phyloP scores from a whole-genome alignment of 345 rosid species.

The Sisymbrium irio region DNA sequence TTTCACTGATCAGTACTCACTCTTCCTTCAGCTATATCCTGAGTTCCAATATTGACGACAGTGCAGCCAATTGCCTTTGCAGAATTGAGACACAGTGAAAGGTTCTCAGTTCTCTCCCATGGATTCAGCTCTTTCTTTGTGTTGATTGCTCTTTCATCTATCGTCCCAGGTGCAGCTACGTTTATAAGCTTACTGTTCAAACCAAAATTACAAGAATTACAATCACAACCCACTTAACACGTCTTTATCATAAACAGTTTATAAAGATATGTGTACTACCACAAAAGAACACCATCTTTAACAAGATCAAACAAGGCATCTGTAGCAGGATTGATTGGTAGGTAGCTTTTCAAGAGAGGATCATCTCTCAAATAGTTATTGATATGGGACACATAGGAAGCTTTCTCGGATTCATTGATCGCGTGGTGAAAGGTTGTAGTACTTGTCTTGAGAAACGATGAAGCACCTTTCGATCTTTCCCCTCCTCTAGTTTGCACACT shows the following conservation, averaged over 20 bases:
- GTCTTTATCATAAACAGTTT: not conserved
- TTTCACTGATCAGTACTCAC: slow-evolving; percentile 44
- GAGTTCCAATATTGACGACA: slow-evolving; percentile 81
- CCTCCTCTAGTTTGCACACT: slow-evolving; percentile 59
- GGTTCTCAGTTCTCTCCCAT: slow-evolving; percentile 94
- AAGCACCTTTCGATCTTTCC: slow-evolving; percentile 47
- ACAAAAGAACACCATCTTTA: slow-evolving; percentile 86
- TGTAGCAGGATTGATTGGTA: slow-evolving; percentile 67
- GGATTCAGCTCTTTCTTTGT: slow-evolving; percentile 63
- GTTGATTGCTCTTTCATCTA: slow-evolving; percentile 88
- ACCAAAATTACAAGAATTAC: not conserved
- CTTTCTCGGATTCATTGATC: slow-evolving; percentile 70
- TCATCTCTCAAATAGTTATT: slow-evolving; percentile 69
- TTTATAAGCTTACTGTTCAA: slow-evolving; percentile 77
- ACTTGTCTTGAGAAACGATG: slow-evolving; percentile 75
- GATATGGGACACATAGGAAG: slow-evolving; percentile 79
- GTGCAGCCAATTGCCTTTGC: slow-evolving; percentile 98
- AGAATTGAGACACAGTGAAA: slow-evolving; percentile 87
- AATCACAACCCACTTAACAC: not conserved
- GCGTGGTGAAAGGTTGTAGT: slow-evolving; percentile 78
- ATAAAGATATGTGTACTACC: slow-evolving; percentile 50
- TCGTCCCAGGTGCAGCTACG: slow-evolving; percentile 82
- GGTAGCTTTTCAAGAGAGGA: slow-evolving; percentile 58
- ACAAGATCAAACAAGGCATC: slow-evolving; percentile 73
- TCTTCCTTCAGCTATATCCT: slow-evolving; percentile 79